Evolutionary conservation across 768 basidiomycete species (phyloP).

Genomic region (Trametes maxima): DNA sequence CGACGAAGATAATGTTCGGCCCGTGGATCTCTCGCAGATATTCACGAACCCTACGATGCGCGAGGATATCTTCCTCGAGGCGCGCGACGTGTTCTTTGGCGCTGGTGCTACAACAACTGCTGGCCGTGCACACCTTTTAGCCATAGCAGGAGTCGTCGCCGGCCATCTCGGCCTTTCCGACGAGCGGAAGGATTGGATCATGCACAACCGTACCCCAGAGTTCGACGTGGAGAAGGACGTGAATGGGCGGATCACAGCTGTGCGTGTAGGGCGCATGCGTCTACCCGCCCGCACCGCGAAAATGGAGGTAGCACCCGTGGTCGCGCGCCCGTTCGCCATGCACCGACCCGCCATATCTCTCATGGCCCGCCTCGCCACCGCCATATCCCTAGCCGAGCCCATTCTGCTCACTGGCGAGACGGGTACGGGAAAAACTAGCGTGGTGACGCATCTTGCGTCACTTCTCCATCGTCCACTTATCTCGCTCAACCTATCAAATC

Average conservation of each 20-base stretch:
- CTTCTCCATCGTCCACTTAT: conserved; percentile 76
- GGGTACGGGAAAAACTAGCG: conserved; percentile 98
- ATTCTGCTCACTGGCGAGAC: conserved; percentile 95
- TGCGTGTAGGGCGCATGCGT: conserved; percentile 65
- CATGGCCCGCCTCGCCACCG: conserved; percentile 77
- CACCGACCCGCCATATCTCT: conserved; percentile 83
- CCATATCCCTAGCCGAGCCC: conserved; percentile 76
- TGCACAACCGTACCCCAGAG: conserved; percentile 65
- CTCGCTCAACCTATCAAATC: conserved; percentile 92
- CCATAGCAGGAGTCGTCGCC: conserved; percentile 57
- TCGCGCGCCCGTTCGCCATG: conserved; percentile 76
- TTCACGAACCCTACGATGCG: conserved; percentile 76
- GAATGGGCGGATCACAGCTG: conserved; percentile 58
- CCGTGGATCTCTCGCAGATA: conserved; percentile 42
- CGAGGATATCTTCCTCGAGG: conserved; percentile 88
- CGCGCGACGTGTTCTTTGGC: conserved; percentile 91
- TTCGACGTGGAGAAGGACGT: conserved; percentile 68
- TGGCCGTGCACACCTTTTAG: conserved; percentile 50
- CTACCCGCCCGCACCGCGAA: conserved; percentile 50
- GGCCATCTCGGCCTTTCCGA: conserved; percentile 64
- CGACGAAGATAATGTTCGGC: conserved; percentile 32
- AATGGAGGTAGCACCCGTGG: conserved; percentile 36
- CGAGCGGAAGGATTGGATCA: conserved; percentile 73
- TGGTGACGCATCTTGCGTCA: conserved; percentile 83
- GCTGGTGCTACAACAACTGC: conserved; percentile 56